Conservation (phyloP, 164 flowering plant species). For the Nymphaea colorata region DNA sequence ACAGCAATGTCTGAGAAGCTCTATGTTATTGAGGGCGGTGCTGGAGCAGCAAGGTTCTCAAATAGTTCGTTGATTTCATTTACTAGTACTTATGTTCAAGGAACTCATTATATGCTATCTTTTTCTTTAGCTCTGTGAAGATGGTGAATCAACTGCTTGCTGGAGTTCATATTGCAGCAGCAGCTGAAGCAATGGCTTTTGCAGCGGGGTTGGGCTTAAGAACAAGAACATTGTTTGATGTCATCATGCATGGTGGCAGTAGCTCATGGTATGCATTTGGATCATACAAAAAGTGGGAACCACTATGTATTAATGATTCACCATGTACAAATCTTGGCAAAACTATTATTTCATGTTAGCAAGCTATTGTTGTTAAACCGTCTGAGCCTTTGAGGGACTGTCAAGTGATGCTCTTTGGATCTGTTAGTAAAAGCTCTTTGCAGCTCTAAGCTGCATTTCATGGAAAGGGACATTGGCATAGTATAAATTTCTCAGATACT, state of each 20-base stretch:
- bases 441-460: too few relatives aligned
- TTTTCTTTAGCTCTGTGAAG: constrained; percentile 55
- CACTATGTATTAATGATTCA: too few relatives aligned
- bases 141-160: constrained; percentile 99
- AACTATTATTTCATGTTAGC: too few relatives aligned
- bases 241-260: constrained; percentile 49
- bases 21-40: constrained; percentile 76
- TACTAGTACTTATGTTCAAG: background rate
- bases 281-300: background rate
- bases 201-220: constrained; percentile 87
- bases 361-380: too few relatives aligned
- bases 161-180: constrained; percentile 96
- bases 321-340: too few relatives aligned
- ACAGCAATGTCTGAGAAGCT: constrained; percentile 95
- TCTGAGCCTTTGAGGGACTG: too few relatives aligned
- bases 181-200: constrained; percentile 98
- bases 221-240: constrained; percentile 69
- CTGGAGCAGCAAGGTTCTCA: constrained; percentile 94
- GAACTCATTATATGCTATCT: background rate
- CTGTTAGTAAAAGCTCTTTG: too few relatives aligned
- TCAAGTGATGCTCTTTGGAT: too few relatives aligned
- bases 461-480: too few relatives aligned
- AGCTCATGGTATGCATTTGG: constrained; percentile 65
- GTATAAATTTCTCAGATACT: too few relatives aligned
- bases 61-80: background rate